These are phyloP conservation scores for Mucuna pruriens DNA, from an alignment of 306 rosid species.

Conservation along the genomic window DNA sequence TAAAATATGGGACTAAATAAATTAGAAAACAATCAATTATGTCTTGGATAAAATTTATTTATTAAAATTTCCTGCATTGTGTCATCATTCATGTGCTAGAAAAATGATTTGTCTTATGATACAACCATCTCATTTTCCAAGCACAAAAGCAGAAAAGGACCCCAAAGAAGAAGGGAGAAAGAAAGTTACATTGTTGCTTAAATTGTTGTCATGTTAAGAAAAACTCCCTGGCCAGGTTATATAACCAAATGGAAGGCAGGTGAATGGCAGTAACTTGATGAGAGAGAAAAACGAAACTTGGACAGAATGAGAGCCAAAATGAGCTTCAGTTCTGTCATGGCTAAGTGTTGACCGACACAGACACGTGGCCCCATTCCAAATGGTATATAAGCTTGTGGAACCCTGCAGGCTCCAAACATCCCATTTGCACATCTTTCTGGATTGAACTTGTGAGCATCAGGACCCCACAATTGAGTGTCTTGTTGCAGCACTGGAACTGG, in stretches of 20 bases:
- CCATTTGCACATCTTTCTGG: constrained; percentile 71
- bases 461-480: constrained; percentile 60
- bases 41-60: neutral
- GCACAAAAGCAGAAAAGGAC: neutral
- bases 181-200: neutral
- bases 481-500: constrained; percentile 60
- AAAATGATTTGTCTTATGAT: neutral
- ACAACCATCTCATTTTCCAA: neutral
- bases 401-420: constrained; percentile 52
- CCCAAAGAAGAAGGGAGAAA: neutral
- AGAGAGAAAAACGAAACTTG: constrained; percentile 44
- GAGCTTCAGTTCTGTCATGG: constrained; percentile 62
- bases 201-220: constrained; percentile 41
- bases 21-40: neutral
- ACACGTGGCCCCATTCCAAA: constrained; percentile 65
- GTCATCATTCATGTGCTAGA: neutral
- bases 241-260: constrained; percentile 42
- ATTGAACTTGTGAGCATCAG: constrained; percentile 62
- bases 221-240: constrained; percentile 48
- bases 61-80: neutral
- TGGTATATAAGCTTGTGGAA: constrained; percentile 61
- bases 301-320: constrained; percentile 46
- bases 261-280: constrained; percentile 42
- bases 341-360: constrained; percentile 66
- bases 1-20: neutral